Evolutionary conservation across 768 basidiomycete genomes (phyloP).

Genomic region (Sarcodon aspratus): DNA sequence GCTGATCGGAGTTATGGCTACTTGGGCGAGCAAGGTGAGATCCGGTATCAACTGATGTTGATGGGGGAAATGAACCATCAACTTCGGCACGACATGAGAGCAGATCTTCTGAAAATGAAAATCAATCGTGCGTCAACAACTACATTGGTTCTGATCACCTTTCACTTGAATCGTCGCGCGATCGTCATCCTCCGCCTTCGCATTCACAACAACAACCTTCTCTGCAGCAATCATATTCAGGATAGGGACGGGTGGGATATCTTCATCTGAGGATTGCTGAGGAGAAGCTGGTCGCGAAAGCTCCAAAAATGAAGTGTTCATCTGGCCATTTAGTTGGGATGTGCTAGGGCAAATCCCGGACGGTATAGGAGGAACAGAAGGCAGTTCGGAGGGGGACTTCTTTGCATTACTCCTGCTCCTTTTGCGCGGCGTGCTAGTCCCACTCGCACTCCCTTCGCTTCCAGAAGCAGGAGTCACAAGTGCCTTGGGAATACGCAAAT

Average conservation of each 20-base stretch:
- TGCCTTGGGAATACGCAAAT: slow-evolving; percentile 45
- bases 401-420: background rate
- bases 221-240: background rate
- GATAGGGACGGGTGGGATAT: background rate
- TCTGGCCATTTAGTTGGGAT: too few species aligned
- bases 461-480: slow-evolving; percentile 6
- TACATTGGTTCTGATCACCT: too few species aligned
- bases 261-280: background rate
- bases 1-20: too few species aligned
- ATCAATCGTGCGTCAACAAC: too few species aligned
- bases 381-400: background rate
- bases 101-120: too few species aligned
- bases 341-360: background rate
- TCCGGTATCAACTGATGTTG: too few species aligned
- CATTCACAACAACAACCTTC: background rate
- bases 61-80: too few species aligned
- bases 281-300: background rate
- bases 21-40: too few species aligned
- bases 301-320: background rate
- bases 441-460: background rate
- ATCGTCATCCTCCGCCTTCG: background rate
- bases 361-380: background rate
- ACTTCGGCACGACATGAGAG: too few species aligned
- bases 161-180: too few species aligned
- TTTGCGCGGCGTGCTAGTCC: background rate